Base-by-base conservation (phyloP, 2,329 filamentous ascomycete species). In the Chaetomium olivaceum region DNA sequence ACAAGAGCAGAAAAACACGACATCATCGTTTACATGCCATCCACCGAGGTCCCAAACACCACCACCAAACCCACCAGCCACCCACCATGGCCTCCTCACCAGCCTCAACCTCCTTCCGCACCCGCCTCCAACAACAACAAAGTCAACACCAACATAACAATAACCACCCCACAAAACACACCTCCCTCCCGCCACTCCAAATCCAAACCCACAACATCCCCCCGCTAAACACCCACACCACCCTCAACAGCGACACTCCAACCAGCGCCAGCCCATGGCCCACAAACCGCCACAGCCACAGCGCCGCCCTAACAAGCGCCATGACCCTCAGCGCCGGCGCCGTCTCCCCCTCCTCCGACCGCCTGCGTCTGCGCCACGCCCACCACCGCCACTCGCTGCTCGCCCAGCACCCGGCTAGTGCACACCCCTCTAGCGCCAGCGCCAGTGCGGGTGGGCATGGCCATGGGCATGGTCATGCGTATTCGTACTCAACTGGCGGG, bases 61-160 rank as follows among this genome's bases (percentile, higher is more conserved):
- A 36, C 33, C 50, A 27, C 25, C 50, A 52, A n/a, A n/a, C n/a
- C 31, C n/a, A 54, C 1, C 51, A n/a, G 27, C 25, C 25, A n/a
- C 27, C 2, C 27, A n/a, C 29, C 25, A 48, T 48, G 46, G 51
- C 51, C 11, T 27, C 50, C 50, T 52, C 50, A 25, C 50, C 51
- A 54, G 25, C 61, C 23, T 39, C 61, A 33, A 58, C 64, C n/a
- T 65, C 63, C 43, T 65, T 65, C 56, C 61, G 61, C 43, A 58
- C 54, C n/a, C 61, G 61, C 33, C 61, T 64, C 39, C 62, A 59
- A 27, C 52, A n/a, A 16, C 27, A 61, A 51, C 58, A 61, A 19
- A n/a, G n/a, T n/a, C 11, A 36, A 23, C 7, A 48, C 1, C 39
- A 43, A 19, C 39, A 43, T 7, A 2, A 39, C 36, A 12, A 39